Evolutionary conservation across 306 rosid species (phyloP).

Genomic region (Quercus wislizeni): DNA sequence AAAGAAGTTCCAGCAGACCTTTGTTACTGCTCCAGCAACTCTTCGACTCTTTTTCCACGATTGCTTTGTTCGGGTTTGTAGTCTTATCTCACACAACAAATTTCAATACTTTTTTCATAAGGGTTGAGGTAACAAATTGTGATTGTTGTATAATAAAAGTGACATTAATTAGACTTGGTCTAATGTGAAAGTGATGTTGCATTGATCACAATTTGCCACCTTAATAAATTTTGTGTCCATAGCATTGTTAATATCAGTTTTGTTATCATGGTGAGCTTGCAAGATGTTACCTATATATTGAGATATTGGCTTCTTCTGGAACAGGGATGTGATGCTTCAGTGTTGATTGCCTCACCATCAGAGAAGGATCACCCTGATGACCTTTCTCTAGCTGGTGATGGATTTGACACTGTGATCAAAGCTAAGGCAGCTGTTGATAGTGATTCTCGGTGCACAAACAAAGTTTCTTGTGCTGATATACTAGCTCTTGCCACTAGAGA

Average conservation of each 20-base stretch:
- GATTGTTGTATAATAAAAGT: no score
- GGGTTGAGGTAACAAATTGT: neutral
- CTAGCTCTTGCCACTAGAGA: slow-evolving; percentile 46
- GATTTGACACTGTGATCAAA: slow-evolving; percentile 44
- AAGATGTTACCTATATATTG: neutral
- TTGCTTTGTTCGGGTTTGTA: slow-evolving; percentile 38
- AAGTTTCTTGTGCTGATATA: slow-evolving; percentile 45
- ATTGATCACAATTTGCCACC: no score
- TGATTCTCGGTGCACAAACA: slow-evolving; percentile 30
- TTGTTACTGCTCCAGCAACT: slow-evolving; percentile 45
- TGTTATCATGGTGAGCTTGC: neutral
- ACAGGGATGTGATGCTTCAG: slow-evolving; percentile 46
- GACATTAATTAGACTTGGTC: no score
- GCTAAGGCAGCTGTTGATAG: slow-evolving; percentile 43
- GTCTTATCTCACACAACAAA: neutral
- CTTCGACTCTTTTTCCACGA: slow-evolving; percentile 45
- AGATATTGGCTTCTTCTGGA: neutral
- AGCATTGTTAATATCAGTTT: no score
- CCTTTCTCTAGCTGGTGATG: slow-evolving; percentile 44
- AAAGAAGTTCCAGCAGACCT: slow-evolving; percentile 36
- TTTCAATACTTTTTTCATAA: neutral
- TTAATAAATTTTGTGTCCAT: no score
- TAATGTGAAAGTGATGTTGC: no score
- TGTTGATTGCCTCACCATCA: slow-evolving; percentile 32
- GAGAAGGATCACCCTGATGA: slow-evolving; percentile 48